Base-by-base conservation (phyloP, 129 eudicot species). In the Centrapalus pauciflorus region DNA sequence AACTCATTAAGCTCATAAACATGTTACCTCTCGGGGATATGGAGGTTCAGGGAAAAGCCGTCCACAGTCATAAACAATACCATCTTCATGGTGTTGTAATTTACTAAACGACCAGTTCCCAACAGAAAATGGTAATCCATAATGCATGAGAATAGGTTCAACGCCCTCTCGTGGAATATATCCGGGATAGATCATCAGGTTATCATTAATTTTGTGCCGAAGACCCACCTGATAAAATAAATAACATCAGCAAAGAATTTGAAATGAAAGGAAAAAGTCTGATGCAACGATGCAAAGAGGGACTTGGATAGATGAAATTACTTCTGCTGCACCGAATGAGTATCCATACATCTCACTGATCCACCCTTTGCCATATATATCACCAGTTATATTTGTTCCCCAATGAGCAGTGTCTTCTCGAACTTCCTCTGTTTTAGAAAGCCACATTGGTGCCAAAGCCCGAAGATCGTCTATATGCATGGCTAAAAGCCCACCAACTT, bases 301-400 rank as follows among this genome's bases (percentile, higher is more conserved):
- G 25, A 17, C 0, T 33, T 26, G 5, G 33, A 11, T 27, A 19
- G 7, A 6, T 38, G 16, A 71, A 61, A 65, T 70, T 68, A 90
- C 99, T 82, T 93, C 99, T 24, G 99, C 92, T 48, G 99, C 99
- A 66, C 96, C 99, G 51, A 93, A 93, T 79, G 99, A 93, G 85
- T 93, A 93, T 63, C 99, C 99, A 64, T 93, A 93, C 99, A 93
- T 93, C 90, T 93, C 99, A 56, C 99, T 93, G 51, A 93, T 93
- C 99, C 99, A 93, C 23, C 99, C 99, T 30, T 75, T 59, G 7
- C 87, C 95, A 70, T 86, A 93, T 55, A 88, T 89, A 61, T 93
- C 99, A 60, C 99, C 99, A 1, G 96, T 93, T 70, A 86, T 63
- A 83, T 93, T 93, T 60, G 95, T 93, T 23, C 66, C 73, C 99